Evolutionary conservation across 371 early-diverging fungal genomes (phyloP).

Genomic region (Mucor circinelloides): DNA sequence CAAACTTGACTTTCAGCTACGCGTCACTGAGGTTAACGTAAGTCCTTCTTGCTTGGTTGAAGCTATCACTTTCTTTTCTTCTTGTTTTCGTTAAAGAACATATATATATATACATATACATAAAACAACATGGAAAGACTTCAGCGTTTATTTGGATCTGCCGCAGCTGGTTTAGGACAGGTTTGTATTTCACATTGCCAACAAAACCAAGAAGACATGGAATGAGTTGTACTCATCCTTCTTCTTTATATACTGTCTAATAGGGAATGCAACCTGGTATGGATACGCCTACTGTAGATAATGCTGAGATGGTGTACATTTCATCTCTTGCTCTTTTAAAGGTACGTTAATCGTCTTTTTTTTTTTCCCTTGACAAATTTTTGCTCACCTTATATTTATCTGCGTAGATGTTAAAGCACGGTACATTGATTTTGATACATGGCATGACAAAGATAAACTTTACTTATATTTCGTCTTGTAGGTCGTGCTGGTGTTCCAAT

Average conservation of each 20-base stretch:
- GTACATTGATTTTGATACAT: conserved; percentile 37
- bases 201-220: neutral
- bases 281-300: conserved; percentile 93
- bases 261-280: conserved; percentile 72
- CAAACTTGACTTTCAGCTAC: conserved; percentile 1
- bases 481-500: conserved; percentile 99
- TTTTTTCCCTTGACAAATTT: neutral
- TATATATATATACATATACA: neutral
- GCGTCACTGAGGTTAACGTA: conserved; percentile 3
- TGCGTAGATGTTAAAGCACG: conserved; percentile 87
- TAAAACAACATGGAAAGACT: conserved; percentile 64
- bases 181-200: conserved; percentile 8
- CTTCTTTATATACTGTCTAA: neutral
- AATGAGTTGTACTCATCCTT: neutral
- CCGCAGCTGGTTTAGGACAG: conserved; percentile 56
- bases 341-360: conserved; percentile 47
- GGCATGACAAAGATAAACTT: neutral
- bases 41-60: neutral
- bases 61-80: neutral
- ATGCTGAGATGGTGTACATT: conserved; percentile 99
- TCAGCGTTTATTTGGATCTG: conserved; percentile 71
- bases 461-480: conserved; percentile 21
- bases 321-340: conserved; percentile 99
- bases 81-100: neutral
- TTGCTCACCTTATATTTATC: neutral